Base-by-base conservation (phyloP, 441 rosid species). In the Dalechampia spathulata region DNA sequence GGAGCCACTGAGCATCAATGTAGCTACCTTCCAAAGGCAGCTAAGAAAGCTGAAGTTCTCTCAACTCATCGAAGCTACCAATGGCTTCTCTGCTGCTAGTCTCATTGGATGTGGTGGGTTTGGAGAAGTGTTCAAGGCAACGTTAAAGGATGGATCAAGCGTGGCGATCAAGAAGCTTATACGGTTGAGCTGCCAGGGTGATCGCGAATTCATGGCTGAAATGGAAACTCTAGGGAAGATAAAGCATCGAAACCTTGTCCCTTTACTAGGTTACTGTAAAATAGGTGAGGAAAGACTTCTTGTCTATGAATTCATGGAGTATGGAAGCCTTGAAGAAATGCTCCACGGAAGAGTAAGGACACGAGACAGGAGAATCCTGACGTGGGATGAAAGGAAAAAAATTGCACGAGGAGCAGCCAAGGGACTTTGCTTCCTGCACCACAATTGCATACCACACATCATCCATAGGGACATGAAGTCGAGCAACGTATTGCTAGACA, bases 121-220 rank as follows among this genome's bases (percentile, higher is more conserved):
- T 1, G 98, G 98, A 0, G 98, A 92, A 66, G 98, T 92, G 16
- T 92, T 88, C 73, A 92, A 84, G 69, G 98, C 96, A 0, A 86
- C 90, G 1, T 62, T 92, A 58, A 86, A 92, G 69, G 98, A 92
- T 12, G 98, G 98, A 2, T 76, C 94, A 20, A 77, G 83, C 38
- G 98, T 92, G n/a, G 98, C 98, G 0, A 92, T 92, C 78, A 92
- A 92, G 83, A 92, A 92, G 44, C 89, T 92, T 13, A 84, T 92
- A 25, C 61, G 96, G 26, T 51, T 92, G 59, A 92, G 95, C 58
- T 91, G 90, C 73, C 98, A 91, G 59, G 98, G 98, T 5, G 98
- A 91, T 34, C 60, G 98, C 28, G 98, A 91, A 69, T 91, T 91
- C 75, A 91, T 86, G 96, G 98, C 98, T 0, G 98, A 91, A 37